Conservation (phyloP, 805 yeast species). For the Yarrowia porcina region DNA sequence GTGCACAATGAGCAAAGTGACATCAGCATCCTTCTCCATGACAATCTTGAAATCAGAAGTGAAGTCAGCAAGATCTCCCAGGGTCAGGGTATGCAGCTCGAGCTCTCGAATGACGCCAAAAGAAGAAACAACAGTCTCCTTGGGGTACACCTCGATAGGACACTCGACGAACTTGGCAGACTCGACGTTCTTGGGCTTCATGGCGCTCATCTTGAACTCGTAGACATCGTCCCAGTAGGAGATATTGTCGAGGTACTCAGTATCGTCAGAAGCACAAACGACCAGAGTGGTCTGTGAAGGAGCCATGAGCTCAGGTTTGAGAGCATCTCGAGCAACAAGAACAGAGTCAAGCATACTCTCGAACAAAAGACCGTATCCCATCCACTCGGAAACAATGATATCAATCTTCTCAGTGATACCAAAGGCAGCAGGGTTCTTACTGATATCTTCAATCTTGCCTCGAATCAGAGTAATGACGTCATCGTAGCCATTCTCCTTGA, state of each 20-base stretch:
- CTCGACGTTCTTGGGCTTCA: constrained; percentile 82
- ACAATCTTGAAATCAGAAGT: constrained; percentile 60
- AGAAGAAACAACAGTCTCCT: constrained; percentile 67
- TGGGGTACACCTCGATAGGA: constrained; percentile 86
- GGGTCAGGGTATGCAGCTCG: constrained; percentile 83
- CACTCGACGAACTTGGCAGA: constrained; percentile 83
- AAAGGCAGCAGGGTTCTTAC: constrained; percentile 53
- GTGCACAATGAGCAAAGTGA: constrained; percentile 92
- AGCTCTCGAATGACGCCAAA: constrained; percentile 68
- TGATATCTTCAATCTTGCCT: constrained; percentile 92
- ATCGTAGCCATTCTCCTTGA: constrained; percentile 73
- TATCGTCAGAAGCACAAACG: constrained; percentile 89
- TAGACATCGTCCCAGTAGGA: constrained; percentile 95
- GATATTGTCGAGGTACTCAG: constrained; percentile 83
- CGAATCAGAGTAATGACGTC: constrained; percentile 83
- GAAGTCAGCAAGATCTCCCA: constrained; percentile 78
- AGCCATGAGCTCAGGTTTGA: constrained; percentile 85
- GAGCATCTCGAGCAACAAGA: constrained; percentile 83
- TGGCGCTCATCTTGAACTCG: constrained; percentile 88
- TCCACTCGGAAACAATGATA: constrained; percentile 96
- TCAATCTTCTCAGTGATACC: constrained; percentile 72
- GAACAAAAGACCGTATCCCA: constrained; percentile 94
- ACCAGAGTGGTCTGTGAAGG: constrained; percentile 91
- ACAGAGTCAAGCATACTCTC: constrained; percentile 99
- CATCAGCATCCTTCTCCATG: constrained; percentile 72